These are phyloP conservation scores for Backusella mclennaniae DNA, from an alignment of 192 early-diverging fungal species.

Conservation along the genomic window DNA sequence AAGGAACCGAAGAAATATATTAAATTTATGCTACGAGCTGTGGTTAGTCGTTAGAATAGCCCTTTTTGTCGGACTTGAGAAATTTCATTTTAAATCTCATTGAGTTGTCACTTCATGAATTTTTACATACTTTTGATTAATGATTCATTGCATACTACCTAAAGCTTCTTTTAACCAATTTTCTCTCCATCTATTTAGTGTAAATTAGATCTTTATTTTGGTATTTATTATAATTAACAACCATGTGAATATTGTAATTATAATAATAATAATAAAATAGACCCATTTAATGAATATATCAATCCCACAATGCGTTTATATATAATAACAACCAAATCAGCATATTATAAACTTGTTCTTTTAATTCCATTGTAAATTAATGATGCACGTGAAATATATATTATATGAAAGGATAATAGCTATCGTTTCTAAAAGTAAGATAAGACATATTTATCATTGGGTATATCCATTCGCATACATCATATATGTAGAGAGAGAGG, in stretches of 20 bases:
- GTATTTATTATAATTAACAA: background rate
- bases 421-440: too few relatives aligned
- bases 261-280: too few relatives aligned
- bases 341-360: background rate
- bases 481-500: too few relatives aligned
- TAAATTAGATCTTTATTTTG: background rate
- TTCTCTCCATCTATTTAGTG: background rate
- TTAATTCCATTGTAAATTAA: background rate
- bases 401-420: too few relatives aligned
- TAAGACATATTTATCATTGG: too few relatives aligned
- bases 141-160: background rate
- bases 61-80: background rate
- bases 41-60: background rate
- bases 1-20: background rate
- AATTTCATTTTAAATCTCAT: constrained; percentile 4
- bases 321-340: too few relatives aligned
- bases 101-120: background rate
- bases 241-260: background rate
- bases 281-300: too few relatives aligned
- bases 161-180: background rate
- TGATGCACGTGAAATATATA: background rate
- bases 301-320: too few relatives aligned
- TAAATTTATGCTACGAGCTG: background rate
- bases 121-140: background rate
- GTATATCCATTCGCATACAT: too few relatives aligned